phyloP scores from a whole-genome alignment of 1,139 yeast species.

The Taphrina confusa region DNA sequence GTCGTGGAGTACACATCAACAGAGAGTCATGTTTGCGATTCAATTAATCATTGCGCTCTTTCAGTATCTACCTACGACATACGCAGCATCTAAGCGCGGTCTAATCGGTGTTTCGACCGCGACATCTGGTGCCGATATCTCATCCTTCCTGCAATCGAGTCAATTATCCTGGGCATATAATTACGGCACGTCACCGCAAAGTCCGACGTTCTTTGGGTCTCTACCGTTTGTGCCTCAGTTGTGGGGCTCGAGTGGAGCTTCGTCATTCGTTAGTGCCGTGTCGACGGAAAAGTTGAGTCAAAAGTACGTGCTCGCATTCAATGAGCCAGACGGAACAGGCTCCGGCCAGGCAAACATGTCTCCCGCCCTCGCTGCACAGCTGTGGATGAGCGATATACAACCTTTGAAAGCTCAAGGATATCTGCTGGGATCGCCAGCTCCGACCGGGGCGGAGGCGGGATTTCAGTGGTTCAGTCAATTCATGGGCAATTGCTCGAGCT shows the following conservation, averaged over 20 bases:
- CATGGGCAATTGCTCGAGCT: slow-evolving; percentile 8
- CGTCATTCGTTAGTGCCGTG: neutral
- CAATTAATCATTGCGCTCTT: too few relatives aligned
- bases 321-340: slow-evolving; percentile 19
- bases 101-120: too few relatives aligned
- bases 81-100: too few relatives aligned
- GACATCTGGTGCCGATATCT: too few relatives aligned
- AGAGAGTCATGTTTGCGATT: too few relatives aligned
- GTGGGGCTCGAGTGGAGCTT: slow-evolving; percentile 4
- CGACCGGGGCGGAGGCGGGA: slow-evolving; percentile 3
- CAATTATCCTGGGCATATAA: slow-evolving; percentile 20
- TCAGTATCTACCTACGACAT: too few relatives aligned
- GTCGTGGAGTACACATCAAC: too few relatives aligned
- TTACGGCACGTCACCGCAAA: neutral
- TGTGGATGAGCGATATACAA: slow-evolving; percentile 7
- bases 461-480: slow-evolving; percentile 12
- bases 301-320: slow-evolving; percentile 13
- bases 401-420: slow-evolving; percentile 5
- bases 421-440: slow-evolving; percentile 9
- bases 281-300: neutral
- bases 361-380: slow-evolving; percentile 9
- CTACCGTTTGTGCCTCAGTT: slow-evolving; percentile 4
- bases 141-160: too few relatives aligned
- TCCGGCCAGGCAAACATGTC: slow-evolving; percentile 9
- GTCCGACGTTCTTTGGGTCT: neutral